Conservation (phyloP, 23 red algal species). For the Gracilaria domingensis region DNA sequence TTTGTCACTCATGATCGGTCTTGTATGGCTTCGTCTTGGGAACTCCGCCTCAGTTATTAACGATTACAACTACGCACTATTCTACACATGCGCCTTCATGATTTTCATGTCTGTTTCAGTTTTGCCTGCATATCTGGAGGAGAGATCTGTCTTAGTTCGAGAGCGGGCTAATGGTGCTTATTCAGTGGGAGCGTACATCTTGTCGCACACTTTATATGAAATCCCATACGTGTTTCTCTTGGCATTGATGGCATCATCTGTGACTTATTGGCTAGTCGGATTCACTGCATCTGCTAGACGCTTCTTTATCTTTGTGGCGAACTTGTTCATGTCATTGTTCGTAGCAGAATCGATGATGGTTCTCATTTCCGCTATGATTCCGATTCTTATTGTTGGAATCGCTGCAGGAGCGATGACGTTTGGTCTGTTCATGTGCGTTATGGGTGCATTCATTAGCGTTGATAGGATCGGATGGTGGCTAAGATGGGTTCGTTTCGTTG, state of each 20-base stretch:
- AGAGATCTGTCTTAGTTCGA: constrained; percentile 76
- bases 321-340: constrained; percentile 76
- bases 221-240: constrained; percentile 79
- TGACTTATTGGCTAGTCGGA: constrained; percentile 85
- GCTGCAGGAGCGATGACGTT: constrained; percentile 77
- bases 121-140: constrained; percentile 84
- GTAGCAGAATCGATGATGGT: constrained; percentile 89
- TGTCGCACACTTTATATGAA: constrained; percentile 75
- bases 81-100: constrained; percentile 85
- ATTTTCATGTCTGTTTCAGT: constrained; percentile 86
- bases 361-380: constrained; percentile 81
- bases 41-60: constrained; percentile 49
- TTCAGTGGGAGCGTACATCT: constrained; percentile 66
- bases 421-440: constrained; percentile 83
- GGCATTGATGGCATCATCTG: constrained; percentile 70
- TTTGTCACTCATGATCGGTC: constrained; percentile 82
- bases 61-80: constrained; percentile 74
- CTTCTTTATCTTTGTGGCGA: constrained; percentile 84
- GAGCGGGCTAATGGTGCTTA: constrained; percentile 90
- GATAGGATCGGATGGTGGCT: constrained; percentile 83
- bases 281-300: constrained; percentile 61
- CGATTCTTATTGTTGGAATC: constrained; percentile 82
- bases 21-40: constrained; percentile 82
- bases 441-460: constrained; percentile 83
- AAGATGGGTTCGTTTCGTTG: constrained; percentile 80